Percentiles rank a stretch among this genome's conserved stretches.
Evolutionary conservation across 176 grass and related monocot genomes (phyloP).

Genomic region (barley (Hordeum vulgare)): DNA sequence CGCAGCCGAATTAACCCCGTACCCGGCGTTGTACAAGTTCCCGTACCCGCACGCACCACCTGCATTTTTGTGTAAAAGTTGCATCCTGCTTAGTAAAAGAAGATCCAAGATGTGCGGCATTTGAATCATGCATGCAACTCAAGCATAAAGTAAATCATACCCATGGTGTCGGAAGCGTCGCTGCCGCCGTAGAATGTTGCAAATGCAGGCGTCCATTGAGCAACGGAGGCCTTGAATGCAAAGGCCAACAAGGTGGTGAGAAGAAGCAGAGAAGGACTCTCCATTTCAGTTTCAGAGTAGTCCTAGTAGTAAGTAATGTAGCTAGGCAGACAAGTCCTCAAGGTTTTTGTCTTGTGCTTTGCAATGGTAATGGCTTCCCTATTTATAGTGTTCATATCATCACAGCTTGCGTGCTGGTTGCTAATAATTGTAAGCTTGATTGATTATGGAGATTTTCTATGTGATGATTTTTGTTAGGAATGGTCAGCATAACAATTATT

Average conservation of each 20-base stretch:
- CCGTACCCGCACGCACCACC: background rate
- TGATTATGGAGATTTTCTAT: background rate
- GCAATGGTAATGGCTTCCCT: background rate
- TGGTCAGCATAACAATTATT: background rate
- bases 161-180: background rate
- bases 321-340: background rate
- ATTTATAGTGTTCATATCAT: background rate
- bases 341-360: background rate
- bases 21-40: background rate
- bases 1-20: background rate
- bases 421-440: background rate
- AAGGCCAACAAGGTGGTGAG: background rate
- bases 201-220: background rate
- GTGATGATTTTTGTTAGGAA: background rate
- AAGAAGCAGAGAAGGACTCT: background rate
- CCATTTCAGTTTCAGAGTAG: background rate
- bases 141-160: background rate
- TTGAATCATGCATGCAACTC: background rate
- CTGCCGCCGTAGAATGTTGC: background rate
- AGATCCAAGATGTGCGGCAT: background rate
- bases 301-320: background rate
- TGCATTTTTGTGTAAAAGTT: background rate
- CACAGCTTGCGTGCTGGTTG: background rate
- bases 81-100: background rate
- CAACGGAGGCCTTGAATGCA: background rate